Base-by-base conservation (phyloP, 352 stramenopile genomes). In the Phytophthora cactorum region DNA sequence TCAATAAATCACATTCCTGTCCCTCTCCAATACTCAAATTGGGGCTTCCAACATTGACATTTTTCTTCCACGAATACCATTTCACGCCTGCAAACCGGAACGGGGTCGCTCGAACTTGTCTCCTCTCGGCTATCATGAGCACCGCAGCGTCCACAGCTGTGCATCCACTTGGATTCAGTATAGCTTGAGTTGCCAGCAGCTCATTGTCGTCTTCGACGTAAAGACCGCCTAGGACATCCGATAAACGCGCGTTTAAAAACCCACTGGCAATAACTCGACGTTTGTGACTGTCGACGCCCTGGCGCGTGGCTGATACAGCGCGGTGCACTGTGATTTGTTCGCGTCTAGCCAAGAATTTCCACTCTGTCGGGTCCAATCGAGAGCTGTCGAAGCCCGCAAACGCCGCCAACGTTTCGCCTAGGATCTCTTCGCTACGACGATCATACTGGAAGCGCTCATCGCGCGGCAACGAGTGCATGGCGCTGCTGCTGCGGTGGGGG, bases 31-130 rank as follows among this genome's bases (percentile, higher is more conserved):
- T 22, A 6, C 0, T 63, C 22, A 66, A 49, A 29, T 61, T 60
- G 10, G 15, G 17, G 15, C 32, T 59, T 1, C 10, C 31, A 10
- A 38, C 36, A 31, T 12, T 34, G 10, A 32, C 7, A 44, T 59
- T 70, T 51, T 57, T 52, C 57, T 68, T 72, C 74, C 77, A 85
- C 9, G 71, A 68, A 60, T 68, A 76, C 79, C 79, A 90, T 64
- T 86, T 86, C 58, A 87, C 75, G 8, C 82, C 82, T 1, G 79
- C 79, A 55, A 88, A 89, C 9, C 76, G 79, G 59, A 90, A 89
- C 57, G 77, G 71, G 38, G 78, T 72, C 2, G 74, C 67, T 9
- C 69, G 55, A 5, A 36, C 34, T 9, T 74, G 49, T 43, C 66
- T 38, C 2, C 51, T 52, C 72, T 90, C 82, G 17, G 68, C 50